Base-by-base conservation (phyloP, 257 asterid genomes). In the Leptodermis oblonga region DNA sequence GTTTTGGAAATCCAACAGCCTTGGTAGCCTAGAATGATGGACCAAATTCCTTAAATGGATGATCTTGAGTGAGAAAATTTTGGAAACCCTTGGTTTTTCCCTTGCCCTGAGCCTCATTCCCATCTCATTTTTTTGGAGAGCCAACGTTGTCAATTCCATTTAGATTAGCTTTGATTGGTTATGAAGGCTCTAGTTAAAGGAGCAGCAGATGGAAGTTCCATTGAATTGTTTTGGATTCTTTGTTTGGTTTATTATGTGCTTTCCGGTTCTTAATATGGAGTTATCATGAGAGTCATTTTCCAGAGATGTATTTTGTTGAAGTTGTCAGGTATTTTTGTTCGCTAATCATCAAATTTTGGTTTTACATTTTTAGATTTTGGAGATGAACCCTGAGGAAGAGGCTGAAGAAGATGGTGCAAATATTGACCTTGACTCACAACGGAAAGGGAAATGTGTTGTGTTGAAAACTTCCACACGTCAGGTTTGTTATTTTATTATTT, bases 351-450 rank as follows among this genome's bases (percentile, higher is more conserved):
- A 43, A 60, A 6, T 10, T 23, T 14, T 17, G 28, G 5, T 17
- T 58, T 67, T 34, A 14, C 15, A 15, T 43, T 58, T 60, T 52
- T 72, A 94, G 99, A 94, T 94, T 72, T 78, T 94, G 86, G 96
- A 94, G 79, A 94, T 94, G 97, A 94, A 89, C 80, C 99, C 97
- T 10, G 99, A 94, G 76, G 99, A 94, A 64, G 99, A 94, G 65
- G 97, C 95, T 63, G 99, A 94, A 78, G 99, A 94, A 79, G 99
- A 94, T 76, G 99, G 99, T 70, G 99, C 96, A 49, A 90, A 91
- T 69, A 94, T 94, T 73, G 97, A 94, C 82, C 97, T 94, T 33
- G 99, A 94, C 77, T 91, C 99, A 5, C 99, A 94, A 73, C 88
- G 97, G 83, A 94, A 91, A 90, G 99, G 97, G 9, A 94, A 94